phyloP scores from a whole-genome alignment of 148 eudicot genomes.

The Camellia lanceoleosa region DNA sequence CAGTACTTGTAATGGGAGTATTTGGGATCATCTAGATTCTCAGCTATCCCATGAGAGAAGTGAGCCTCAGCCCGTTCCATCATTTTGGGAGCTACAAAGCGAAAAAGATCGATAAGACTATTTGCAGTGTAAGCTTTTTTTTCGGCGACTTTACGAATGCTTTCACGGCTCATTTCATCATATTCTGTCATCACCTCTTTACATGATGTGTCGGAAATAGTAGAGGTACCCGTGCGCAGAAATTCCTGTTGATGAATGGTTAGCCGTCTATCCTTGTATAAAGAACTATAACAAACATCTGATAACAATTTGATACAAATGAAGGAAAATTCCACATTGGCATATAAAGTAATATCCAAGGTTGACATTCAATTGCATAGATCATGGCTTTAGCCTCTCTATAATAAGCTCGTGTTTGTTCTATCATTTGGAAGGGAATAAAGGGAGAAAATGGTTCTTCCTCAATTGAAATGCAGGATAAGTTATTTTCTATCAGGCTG shows the following conservation, averaged over 20 bases:
- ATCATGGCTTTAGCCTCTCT: too few relatives aligned
- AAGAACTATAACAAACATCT: neutral
- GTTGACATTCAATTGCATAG: too few relatives aligned
- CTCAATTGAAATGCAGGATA: too few relatives aligned
- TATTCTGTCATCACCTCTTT: slow-evolving; percentile 44
- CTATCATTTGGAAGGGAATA: too few relatives aligned
- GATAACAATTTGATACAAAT: neutral
- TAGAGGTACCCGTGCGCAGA: slow-evolving; percentile 17
- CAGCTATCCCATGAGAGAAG: slow-evolving; percentile 53
- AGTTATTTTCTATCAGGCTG: too few relatives aligned
- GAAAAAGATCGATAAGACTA: slow-evolving; percentile 34
- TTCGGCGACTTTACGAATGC: slow-evolving; percentile 26
- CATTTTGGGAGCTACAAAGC: slow-evolving; percentile 48
- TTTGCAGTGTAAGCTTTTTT: slow-evolving; percentile 41
- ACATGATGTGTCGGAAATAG: slow-evolving; percentile 24
- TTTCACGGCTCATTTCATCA: slow-evolving; percentile 36
- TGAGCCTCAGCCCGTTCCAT: slow-evolving; percentile 51
- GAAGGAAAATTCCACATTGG: neutral
- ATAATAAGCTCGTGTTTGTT: too few relatives aligned
- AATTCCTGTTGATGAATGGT: slow-evolving; percentile 18
- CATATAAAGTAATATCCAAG: neutral
- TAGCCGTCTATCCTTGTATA: neutral
- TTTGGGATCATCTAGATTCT: slow-evolving; percentile 42
- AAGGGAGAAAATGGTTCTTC: too few relatives aligned
- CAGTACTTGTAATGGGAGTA: slow-evolving; percentile 46